These are phyloP conservation scores for Bimuria novae-zelandiae DNA, from an alignment of 2,329 filamentous ascomycete species.

Conservation along the genomic window DNA sequence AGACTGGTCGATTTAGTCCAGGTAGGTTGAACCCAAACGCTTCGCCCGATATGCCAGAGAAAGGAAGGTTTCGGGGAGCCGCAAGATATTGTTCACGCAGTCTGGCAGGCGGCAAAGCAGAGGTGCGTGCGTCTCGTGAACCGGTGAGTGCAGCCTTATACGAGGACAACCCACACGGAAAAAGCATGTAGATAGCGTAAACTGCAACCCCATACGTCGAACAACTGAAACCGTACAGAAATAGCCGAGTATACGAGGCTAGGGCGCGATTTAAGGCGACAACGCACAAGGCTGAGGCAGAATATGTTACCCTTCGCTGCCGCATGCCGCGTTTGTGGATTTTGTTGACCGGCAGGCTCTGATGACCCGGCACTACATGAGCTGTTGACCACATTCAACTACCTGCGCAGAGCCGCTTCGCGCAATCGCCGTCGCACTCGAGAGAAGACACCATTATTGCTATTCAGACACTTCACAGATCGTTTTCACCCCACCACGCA, in stretches of 20 bases:
- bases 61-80: constrained; percentile 5
- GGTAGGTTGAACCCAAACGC: too few species aligned
- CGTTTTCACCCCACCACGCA: neutral
- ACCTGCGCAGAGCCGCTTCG: too few species aligned
- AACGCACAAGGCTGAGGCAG: neutral
- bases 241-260: neutral
- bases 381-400: too few species aligned
- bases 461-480: too few species aligned
- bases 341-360: too few species aligned
- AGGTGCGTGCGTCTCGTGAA: neutral
- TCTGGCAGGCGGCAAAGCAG: neutral
- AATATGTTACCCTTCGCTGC: neutral
- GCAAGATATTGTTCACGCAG: neutral
- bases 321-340: too few species aligned
- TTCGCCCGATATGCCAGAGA: too few species aligned
- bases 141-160: neutral
- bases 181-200: neutral
- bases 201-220: neutral
- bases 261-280: neutral
- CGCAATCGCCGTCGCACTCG: too few species aligned
- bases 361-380: too few species aligned
- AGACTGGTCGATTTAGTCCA: too few species aligned
- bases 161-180: neutral
- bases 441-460: too few species aligned
- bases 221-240: neutral